phyloP scores from a whole-genome alignment of 2,329 filamentous ascomycete species.

The Fusarium sp. region DNA sequence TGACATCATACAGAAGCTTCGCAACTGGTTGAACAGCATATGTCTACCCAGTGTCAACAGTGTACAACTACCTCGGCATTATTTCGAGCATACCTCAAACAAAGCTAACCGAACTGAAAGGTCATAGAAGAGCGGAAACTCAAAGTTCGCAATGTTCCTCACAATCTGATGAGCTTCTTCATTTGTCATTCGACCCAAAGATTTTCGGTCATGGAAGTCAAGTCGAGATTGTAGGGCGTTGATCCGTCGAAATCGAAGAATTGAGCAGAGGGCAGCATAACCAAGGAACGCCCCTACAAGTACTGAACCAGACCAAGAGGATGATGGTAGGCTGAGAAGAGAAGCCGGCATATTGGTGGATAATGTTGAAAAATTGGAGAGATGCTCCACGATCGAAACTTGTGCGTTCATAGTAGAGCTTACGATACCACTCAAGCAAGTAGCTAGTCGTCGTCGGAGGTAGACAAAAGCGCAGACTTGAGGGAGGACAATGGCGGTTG shows the following conservation, averaged over 20 bases:
- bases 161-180: constrained; percentile 59
- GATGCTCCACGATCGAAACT: constrained; percentile 1
- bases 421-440: background rate
- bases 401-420: constrained; percentile 19
- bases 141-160: constrained; percentile 46
- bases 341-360: background rate
- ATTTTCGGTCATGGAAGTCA: constrained; percentile 50
- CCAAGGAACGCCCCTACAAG: constrained; percentile 39
- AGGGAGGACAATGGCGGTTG: background rate
- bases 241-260: constrained; percentile 52
- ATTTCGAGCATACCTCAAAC: constrained; percentile 49
- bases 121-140: constrained; percentile 55
- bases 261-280: constrained; percentile 51
- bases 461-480: background rate
- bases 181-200: constrained; percentile 55
- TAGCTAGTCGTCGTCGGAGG: background rate
- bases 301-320: constrained; percentile 29
- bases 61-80: background rate
- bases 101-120: constrained; percentile 54
- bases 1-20: constrained; percentile 50
- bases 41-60: constrained; percentile 45
- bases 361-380: constrained; percentile 18
- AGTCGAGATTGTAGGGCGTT: constrained; percentile 45
- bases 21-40: constrained; percentile 55
- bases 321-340: background rate